Percentiles rank a stretch among this genome's conserved stretches.
Evolutionary conservation across 108 stramenopile genomes (phyloP).

Genomic region (Discostella pseudostelligera): DNA sequence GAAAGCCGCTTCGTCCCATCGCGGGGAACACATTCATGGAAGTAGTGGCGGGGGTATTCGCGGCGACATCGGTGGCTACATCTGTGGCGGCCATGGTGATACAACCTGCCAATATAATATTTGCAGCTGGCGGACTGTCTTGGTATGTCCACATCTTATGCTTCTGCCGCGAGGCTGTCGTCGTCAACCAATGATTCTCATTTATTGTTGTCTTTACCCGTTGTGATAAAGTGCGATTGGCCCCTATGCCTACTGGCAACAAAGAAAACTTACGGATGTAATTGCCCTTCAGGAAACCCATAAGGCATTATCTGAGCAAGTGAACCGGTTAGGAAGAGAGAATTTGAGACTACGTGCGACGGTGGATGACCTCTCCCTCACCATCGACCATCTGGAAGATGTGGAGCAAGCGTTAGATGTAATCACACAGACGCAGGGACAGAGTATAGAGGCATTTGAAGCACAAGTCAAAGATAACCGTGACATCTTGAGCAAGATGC

Average conservation of each 20-base stretch:
- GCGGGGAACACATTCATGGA: slow-evolving; percentile 59
- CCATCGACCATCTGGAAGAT: slow-evolving; percentile 45
- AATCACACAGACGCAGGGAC: slow-evolving; percentile 46
- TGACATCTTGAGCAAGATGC: slow-evolving; percentile 47
- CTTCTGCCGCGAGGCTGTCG: not conserved
- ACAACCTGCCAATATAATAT: slow-evolving; percentile 49
- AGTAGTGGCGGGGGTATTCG: slow-evolving; percentile 47
- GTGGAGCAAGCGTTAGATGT: slow-evolving; percentile 44
- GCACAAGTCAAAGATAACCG: slow-evolving; percentile 51
- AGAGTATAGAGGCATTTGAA: slow-evolving; percentile 40
- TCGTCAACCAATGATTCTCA: not conserved
- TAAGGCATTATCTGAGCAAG: slow-evolving; percentile 38
- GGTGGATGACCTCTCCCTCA: slow-evolving; percentile 40
- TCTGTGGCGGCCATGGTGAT: slow-evolving; percentile 64
- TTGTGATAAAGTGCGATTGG: slow-evolving; percentile 23
- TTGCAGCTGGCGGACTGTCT: slow-evolving; percentile 60
- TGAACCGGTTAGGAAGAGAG: slow-evolving; percentile 36
- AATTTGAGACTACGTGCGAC: slow-evolving; percentile 38
- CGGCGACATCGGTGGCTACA: slow-evolving; percentile 49
- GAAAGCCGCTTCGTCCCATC: slow-evolving; percentile 45
- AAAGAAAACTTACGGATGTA: slow-evolving; percentile 41
- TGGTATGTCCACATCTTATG: slow-evolving; percentile 19
- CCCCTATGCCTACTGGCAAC: slow-evolving; percentile 44
- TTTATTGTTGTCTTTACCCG: not conserved
- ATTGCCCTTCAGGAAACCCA: slow-evolving; percentile 48